Percentiles rank a stretch among this genome's conserved stretches.
Conservation (phyloP, 2,329 filamentous ascomycete species). For the Fusarium buxicola region DNA sequence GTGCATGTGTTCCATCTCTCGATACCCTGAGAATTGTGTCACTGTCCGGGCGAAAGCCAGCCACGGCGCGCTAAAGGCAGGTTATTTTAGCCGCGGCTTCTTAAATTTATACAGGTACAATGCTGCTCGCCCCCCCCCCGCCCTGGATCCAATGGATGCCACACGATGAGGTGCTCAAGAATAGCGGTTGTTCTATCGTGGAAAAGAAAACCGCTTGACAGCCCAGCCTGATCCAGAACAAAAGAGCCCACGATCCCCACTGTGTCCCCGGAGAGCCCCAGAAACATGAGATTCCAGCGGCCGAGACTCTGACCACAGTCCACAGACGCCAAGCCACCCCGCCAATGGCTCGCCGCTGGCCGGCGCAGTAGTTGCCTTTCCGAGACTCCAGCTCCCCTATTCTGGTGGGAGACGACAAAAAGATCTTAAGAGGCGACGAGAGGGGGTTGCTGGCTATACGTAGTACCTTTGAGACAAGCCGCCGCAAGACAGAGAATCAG, state of each 20-base stretch:
- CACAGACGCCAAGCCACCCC: conserved; percentile 35
- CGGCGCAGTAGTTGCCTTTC: conserved; percentile 33
- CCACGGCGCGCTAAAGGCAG: conserved; percentile 20
- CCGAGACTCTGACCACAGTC: conserved; percentile 17
- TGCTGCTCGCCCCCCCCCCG: not conserved
- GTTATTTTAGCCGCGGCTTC: conserved; percentile 18
- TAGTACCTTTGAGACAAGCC: conserved; percentile 3
- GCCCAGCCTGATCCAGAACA: not conserved
- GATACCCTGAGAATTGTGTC: conserved; percentile 8
- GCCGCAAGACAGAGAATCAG: not conserved
- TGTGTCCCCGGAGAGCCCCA: not conserved
- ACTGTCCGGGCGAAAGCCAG: conserved; percentile 18
- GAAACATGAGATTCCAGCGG: conserved; percentile 5
- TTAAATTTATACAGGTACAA: conserved; percentile 1
- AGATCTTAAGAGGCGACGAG: conserved; percentile 11
- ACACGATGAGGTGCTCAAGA: not conserved
- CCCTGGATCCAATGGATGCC: too few relatives aligned
- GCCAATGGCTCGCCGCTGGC: conserved; percentile 26
- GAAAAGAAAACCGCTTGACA: not conserved
- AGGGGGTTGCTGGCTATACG: conserved; percentile 6
- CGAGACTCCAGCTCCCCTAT: conserved; percentile 34
- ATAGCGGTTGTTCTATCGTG: too few relatives aligned
- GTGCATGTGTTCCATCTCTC: conserved; percentile 11
- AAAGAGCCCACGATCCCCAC: too few relatives aligned
- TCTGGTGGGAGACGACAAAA: conserved; percentile 15